Conservation (phyloP, 2,329 filamentous ascomycete genomes). For the Didymella sp. region DNA sequence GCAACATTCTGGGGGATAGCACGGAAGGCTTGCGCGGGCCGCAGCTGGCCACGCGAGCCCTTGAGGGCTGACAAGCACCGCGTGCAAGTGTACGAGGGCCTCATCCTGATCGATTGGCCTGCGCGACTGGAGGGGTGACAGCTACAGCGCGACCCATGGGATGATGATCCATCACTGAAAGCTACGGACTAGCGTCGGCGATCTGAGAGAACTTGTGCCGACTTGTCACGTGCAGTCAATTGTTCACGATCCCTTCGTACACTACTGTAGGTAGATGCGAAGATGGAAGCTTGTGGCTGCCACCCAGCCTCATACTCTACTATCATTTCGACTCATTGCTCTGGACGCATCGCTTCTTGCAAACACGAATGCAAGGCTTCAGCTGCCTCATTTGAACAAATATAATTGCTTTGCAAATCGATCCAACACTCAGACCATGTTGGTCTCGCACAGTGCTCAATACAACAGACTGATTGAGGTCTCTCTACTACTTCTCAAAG, state of each 20-base stretch:
- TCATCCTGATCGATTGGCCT: constrained; percentile 41
- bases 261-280: too few relatives aligned
- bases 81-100: constrained; percentile 51
- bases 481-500: too few relatives aligned
- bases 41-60: constrained; percentile 38
- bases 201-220: neutral
- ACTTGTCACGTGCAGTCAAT: constrained; percentile 8
- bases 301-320: neutral
- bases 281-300: too few relatives aligned
- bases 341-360: too few relatives aligned
- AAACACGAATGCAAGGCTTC: neutral
- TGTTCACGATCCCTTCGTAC: too few relatives aligned
- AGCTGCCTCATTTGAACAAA: neutral
- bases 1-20: constrained; percentile 33
- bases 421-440: too few relatives aligned
- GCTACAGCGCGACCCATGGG: constrained; percentile 7
- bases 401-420: too few relatives aligned
- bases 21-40: constrained; percentile 31
- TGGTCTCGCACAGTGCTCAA: too few relatives aligned
- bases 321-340: too few relatives aligned
- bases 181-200: constrained; percentile 19
- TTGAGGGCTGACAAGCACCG: constrained; percentile 49
- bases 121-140: constrained; percentile 2
- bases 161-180: constrained; percentile 19
- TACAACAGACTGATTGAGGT: too few relatives aligned